Conservation (phyloP, 1,284 basidiomycete species). For the Apiotrichum sp. region DNA sequence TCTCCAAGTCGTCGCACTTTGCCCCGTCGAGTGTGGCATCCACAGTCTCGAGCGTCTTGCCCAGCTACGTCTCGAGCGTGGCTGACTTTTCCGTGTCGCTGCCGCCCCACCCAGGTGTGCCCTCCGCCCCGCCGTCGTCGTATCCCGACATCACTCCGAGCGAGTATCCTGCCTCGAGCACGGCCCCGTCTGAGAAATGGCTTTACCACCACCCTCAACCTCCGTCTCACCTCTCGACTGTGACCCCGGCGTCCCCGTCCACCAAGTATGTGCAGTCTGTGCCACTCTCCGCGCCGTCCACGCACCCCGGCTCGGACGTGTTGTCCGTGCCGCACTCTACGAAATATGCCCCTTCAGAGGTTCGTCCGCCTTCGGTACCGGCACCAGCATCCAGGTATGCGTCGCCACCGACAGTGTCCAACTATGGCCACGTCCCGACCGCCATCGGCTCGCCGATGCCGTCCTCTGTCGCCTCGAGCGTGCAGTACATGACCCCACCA, state of each 20-base stretch:
- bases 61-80: slow-evolving; percentile 2
- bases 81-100: slow-evolving; percentile 47
- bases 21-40: background rate
- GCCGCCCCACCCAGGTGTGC: background rate
- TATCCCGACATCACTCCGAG: background rate
- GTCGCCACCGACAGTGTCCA: background rate
- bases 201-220: background rate
- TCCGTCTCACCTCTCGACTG: background rate
- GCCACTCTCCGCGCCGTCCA: too few species aligned
- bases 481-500: background rate
- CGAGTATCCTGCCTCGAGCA: background rate
- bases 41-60: background rate
- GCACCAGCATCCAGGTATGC: background rate
- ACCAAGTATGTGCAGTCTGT: background rate
- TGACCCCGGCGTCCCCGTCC: background rate
- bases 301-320: too few species aligned
- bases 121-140: background rate
- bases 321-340: too few species aligned
- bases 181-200: background rate
- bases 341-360: background rate
- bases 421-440: background rate
- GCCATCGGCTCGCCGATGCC: background rate
- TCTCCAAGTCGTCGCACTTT: slow-evolving; percentile 12
- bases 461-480: background rate
- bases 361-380: too few species aligned